Conservation (phyloP, 129 eudicot genomes). For the carrot (Daucus carota) region DH1_v3.0 NC_030389.2:40694001-40694500, state of each 20-base stretch:
- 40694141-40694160: too few species aligned
- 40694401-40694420: background rate
- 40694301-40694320: background rate
- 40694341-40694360: background rate
- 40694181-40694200: too few species aligned
- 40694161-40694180: too few species aligned
- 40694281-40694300: background rate
- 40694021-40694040: background rate
- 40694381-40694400: background rate
- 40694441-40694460: background rate
- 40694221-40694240: too few species aligned
- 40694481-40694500: background rate
- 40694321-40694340: background rate
- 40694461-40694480: background rate
- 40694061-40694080: too few species aligned
- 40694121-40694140: too few species aligned
- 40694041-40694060: background rate
- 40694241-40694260: too few species aligned
- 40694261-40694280: too few species aligned
- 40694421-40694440: background rate
- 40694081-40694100: too few species aligned
- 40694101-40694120: background rate
- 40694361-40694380: background rate
- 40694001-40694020: background rate
- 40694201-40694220: too few species aligned